These are phyloP conservation scores for Ascochyta fabae DNA, from an alignment of 2,329 filamentous ascomycete genomes.

Conservation along the genomic window DNA sequence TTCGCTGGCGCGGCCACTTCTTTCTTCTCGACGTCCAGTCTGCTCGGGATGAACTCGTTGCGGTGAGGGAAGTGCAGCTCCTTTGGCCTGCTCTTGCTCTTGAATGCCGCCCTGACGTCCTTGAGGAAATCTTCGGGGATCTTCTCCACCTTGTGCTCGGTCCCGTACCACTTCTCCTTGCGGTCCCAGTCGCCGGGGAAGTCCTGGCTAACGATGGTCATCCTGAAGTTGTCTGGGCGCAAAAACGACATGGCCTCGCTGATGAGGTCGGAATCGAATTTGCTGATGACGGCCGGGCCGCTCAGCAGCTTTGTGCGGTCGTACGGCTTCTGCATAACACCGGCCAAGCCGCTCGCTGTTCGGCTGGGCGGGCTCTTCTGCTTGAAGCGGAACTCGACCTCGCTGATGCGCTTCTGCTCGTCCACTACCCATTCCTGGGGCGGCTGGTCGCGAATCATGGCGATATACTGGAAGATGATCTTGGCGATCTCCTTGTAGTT, in stretches of 20 bases:
- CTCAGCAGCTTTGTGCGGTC: conserved; percentile 89
- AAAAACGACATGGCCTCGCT: conserved; percentile 74
- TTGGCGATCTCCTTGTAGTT: conserved; percentile 84
- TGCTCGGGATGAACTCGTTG: conserved; percentile 95
- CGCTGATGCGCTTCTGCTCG: conserved; percentile 86
- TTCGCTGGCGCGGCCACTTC: conserved; percentile 78
- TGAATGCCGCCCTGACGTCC: conserved; percentile 70
- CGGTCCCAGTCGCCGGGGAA: conserved; percentile 83
- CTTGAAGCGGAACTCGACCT: conserved; percentile 93
- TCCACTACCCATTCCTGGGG: conserved; percentile 94
- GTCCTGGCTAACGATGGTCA: conserved; percentile 82
- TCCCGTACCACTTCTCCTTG: conserved; percentile 98
- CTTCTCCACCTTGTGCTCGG: conserved; percentile 84
- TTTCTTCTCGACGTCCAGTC: conserved; percentile 93
- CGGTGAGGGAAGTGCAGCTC: conserved; percentile 86
- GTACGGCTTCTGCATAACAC: conserved; percentile 88
- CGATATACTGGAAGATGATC: conserved; percentile 88
- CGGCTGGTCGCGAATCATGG: conserved; percentile 78
- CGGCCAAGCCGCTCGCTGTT: conserved; percentile 84
- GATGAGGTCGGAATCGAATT: conserved; percentile 81
- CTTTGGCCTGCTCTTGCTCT: conserved; percentile 66
- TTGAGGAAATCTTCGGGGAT: conserved; percentile 78
- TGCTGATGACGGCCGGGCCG: conserved; percentile 75
- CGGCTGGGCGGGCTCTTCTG: conserved; percentile 89
- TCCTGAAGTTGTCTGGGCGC: conserved; percentile 85